Conservation (phyloP, 2,329 filamentous ascomycete species). For the Alternaria infectoria region DNA sequence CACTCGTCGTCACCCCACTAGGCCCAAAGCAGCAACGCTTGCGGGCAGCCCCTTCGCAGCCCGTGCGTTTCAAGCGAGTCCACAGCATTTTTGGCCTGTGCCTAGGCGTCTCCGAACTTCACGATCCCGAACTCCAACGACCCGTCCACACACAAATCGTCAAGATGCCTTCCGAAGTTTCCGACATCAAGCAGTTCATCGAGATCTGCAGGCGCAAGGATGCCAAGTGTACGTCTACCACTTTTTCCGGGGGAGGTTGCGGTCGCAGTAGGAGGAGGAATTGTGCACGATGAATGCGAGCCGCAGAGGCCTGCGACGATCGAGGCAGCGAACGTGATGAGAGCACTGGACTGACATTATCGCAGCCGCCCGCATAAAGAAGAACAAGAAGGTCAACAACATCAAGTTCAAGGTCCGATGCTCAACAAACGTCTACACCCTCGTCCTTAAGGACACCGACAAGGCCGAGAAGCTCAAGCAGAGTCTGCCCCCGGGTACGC, state of each 20-base stretch:
- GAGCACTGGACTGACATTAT: constrained; percentile 8
- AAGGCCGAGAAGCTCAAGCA: constrained; percentile 99
- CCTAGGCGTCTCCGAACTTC: constrained; percentile 18
- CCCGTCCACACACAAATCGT: constrained; percentile 53
- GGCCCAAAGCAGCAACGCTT: constrained; percentile 23
- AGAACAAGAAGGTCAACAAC: constrained; percentile 86
- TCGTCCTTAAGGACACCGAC: constrained; percentile 96
- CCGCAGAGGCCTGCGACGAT: background rate
- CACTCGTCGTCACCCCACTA: constrained; percentile 35
- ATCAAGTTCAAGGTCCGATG: constrained; percentile 99
- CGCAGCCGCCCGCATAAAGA: constrained; percentile 68
- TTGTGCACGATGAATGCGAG: constrained; percentile 4
- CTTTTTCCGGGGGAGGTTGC: background rate
- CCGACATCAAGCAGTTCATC: constrained; percentile 99
- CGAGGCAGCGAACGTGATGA: background rate
- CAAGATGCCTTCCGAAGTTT: constrained; percentile 98
- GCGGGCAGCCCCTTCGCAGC: constrained; percentile 28
- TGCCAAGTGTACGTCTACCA: constrained; percentile 85
- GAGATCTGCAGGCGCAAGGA: constrained; percentile 99
- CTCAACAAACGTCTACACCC: constrained; percentile 94
- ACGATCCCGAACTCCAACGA: constrained; percentile 30
- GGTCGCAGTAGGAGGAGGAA: constrained; percentile 8
- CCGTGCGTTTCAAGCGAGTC: constrained; percentile 47
- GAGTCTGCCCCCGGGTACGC: constrained; percentile 93
- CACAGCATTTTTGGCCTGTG: constrained; percentile 34